Base-by-base conservation (phyloP, 345 rosid species). In the Gossypium raimondii region DNA sequence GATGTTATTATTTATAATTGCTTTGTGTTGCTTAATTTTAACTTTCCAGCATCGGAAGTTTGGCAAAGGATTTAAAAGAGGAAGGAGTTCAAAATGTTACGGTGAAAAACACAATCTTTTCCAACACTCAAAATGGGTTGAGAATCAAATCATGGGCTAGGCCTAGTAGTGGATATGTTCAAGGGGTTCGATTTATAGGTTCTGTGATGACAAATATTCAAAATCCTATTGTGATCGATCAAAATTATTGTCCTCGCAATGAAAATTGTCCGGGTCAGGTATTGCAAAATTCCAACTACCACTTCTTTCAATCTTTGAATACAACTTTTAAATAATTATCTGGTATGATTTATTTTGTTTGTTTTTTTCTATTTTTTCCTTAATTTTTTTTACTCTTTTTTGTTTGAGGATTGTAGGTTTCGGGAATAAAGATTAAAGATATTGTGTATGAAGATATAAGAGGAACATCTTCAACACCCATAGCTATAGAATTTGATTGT, bases 191-290 rank as follows among this genome's bases (percentile, higher is more conserved):
- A 43, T 90, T 88, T 74, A 43, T 77, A 11, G 77, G 73, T 1
- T 77, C 82, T 0, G 7, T 20, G 11, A 87, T 88, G 91, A 55
- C 17, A 0, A 75, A 85, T 34, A 91, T 43, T 83, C 41, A 34
- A 34, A 34, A 34, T 34, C 1, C 7, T 34, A 34, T 34, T 5
- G 7, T 34, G 41, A 34, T 90, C 5, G 91, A 90, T 62, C 88
- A 89, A 47, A 81, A 89, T 29, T 87, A 87, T 65, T 90, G 93
- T 55, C 93, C 91, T 38, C 81, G 86, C 64, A 77, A 81, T 41
- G 4, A 64, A 41, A 78, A 52, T 60, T 89, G 93, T 41, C 91
- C 93, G 12, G 14, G 14, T 51, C 78, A 87, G 86, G 87, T 47
- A 47, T 47, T 47, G 3, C 51, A 47, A 47, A 47, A 47, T 47